Percentiles rank a stretch among this genome's conserved stretches.
phyloP scores from a whole-genome alignment of 73 alveolate genomes.

The Uronychia setigera region DNA sequence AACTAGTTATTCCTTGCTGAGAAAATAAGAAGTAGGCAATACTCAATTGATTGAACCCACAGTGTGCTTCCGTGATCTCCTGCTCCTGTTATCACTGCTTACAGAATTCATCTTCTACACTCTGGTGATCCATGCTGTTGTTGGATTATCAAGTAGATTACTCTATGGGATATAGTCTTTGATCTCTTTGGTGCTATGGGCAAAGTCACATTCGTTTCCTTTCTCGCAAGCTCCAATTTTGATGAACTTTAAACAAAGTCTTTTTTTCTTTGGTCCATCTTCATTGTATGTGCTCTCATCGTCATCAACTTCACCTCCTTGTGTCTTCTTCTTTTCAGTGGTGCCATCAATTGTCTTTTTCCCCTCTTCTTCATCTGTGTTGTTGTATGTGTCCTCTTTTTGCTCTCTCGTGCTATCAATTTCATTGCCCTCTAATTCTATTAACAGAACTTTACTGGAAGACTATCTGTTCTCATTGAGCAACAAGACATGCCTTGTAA shows the following conservation, averaged over 20 bases:
- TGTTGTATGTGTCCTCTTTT: too few species aligned
- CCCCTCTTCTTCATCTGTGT: too few species aligned
- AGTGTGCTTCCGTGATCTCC: background rate
- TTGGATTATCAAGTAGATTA: background rate
- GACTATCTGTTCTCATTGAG: too few species aligned
- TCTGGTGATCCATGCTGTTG: background rate
- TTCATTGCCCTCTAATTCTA: too few species aligned
- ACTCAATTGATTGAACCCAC: background rate
- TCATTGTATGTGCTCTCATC: background rate
- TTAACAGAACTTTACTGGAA: too few species aligned
- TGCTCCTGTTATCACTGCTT: background rate
- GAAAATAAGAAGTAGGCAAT: background rate
- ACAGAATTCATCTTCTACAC: background rate
- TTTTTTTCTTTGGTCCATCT: background rate
- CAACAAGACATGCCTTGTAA: too few species aligned
- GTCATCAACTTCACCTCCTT: background rate
- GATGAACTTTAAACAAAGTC: background rate
- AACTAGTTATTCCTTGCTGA: background rate
- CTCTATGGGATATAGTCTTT: background rate
- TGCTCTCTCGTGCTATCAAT: too few species aligned
- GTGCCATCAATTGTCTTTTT: too few species aligned
- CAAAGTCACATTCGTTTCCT: slow-evolving; percentile 4
- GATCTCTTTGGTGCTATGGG: slow-evolving; percentile 1
- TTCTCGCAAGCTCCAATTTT: slow-evolving; percentile 4
- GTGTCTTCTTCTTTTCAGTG: background rate